Evolutionary conservation across 192 early-diverging fungal species (phyloP), one percentile per base, ranked within the genome.

Genomic region (Backusella psychrophila): DNA sequence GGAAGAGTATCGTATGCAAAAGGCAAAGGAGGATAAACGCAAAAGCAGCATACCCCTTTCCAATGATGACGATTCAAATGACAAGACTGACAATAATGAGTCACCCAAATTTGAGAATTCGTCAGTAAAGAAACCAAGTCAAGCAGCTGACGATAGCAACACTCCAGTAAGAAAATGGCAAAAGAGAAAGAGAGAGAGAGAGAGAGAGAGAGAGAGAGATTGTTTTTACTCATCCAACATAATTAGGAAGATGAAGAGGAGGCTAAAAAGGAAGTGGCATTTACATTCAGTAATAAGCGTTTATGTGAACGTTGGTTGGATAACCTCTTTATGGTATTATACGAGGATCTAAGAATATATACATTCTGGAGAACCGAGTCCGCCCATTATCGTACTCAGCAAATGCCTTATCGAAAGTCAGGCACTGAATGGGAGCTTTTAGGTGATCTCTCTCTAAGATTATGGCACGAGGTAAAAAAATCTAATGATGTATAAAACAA

Each of bases 271-370:
- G 89, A 88, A 66, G 73, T 85, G n/a, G 79, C 78, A 41, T 96
- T 95, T 76, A 92, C 90, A 6, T 96, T 96, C 80, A 90, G 90
- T 70, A 93, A 95, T 87, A 99, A 99, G 90, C 88, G 98, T 31
- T 90, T 99, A 65, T 99, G 98, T 77, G 98, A 99, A 78, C 96
- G 98, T 77, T 99, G 98, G 98, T 88, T 99, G 73, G 98, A 99
- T 82, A 99, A 99, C 83, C 86, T 97, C 41, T 99, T 99, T 71
- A 98, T 99, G 98, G 95, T 99, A 4, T 83, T 99, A 65, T 99
- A 97, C 75, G 97, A 98, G 73, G 96, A 83, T 66, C 87, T 99
- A 46, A 92, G 98, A 35, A 89, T 96, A 29, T 99, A 98, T 86
- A 96, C 97, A 9, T 90, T 93, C 36, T 93, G 96, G 88, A 91